Evolutionary conservation across 2,329 filamentous ascomycete genomes (phyloP).

Genomic region (Eurotiales sp.): DNA sequence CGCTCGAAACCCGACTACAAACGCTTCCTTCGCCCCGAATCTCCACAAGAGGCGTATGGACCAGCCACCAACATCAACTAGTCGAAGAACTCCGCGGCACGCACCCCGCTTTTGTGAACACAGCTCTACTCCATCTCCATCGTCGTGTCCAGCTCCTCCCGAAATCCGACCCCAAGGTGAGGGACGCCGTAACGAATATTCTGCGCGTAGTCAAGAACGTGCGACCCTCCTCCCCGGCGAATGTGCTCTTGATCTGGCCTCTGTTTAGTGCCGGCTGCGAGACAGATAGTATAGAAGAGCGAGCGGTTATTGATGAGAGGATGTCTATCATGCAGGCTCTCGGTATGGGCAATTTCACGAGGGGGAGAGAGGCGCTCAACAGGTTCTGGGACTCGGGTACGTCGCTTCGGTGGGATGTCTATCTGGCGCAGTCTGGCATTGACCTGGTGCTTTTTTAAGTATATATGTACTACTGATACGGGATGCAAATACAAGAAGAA

Average conservation of each 20-base stretch:
- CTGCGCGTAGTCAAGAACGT: conserved; percentile 20
- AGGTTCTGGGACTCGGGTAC: conserved; percentile 22
- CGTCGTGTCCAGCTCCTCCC: conserved; percentile 23
- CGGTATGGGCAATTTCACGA: conserved; percentile 29
- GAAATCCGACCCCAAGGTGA: conserved; percentile 19
- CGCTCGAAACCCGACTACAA: conserved; percentile 10
- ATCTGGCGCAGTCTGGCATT: conserved; percentile 19
- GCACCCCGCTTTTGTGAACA: conserved; percentile 25
- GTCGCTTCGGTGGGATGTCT: conserved; percentile 20
- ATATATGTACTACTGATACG: no score
- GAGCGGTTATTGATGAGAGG: conserved; percentile 19
- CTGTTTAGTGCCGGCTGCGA: conserved; percentile 32
- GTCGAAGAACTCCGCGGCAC: conserved; percentile 21
- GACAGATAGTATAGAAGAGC: conserved; percentile 18
- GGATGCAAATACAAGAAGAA: no score
- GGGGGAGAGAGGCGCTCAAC: conserved; percentile 19
- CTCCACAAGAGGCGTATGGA: conserved; percentile 4
- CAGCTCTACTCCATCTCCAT: conserved; percentile 27
- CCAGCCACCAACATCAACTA: conserved; percentile 13
- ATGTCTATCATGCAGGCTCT: conserved; percentile 27
- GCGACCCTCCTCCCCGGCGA: conserved; percentile 21
- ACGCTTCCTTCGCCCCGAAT: conserved; percentile 11
- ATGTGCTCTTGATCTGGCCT: conserved; percentile 29
- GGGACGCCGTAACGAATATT: conserved; percentile 19
- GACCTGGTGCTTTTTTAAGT: conserved; percentile 24